phyloP scores from a whole-genome alignment of 495 filamentous ascomycete genomes.

The Podospora anserina region DNA sequence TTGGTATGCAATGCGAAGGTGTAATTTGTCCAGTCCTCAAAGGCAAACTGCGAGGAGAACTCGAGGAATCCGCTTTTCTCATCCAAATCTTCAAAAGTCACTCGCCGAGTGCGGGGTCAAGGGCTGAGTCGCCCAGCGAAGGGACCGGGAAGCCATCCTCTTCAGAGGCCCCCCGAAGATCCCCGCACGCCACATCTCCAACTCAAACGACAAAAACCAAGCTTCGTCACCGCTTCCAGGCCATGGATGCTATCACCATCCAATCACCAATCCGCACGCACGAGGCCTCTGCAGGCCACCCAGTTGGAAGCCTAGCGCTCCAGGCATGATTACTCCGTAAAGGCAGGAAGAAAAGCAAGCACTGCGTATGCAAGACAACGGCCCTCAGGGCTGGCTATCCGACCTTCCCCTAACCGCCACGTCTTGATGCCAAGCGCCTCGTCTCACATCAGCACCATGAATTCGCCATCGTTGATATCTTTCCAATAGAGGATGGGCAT shows the following conservation, averaged over 20 bases:
- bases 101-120: too few relatives aligned
- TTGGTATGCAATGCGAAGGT: neutral
- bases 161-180: neutral
- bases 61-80: neutral
- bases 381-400: neutral
- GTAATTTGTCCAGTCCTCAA: conserved; percentile 7
- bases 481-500: neutral
- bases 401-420: neutral
- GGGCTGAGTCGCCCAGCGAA: neutral
- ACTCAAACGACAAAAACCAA: neutral
- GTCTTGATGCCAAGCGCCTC: neutral
- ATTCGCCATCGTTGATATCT: neutral
- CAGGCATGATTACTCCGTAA: neutral
- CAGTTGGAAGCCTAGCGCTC: neutral
- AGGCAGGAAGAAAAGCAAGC: neutral
- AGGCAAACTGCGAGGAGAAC: conserved; percentile 12
- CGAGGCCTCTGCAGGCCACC: neutral
- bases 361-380: neutral
- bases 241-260: neutral
- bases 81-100: neutral
- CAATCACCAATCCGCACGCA: neutral
- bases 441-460: neutral
- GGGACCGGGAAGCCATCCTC: neutral
- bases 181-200: neutral
- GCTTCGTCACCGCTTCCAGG: neutral